Evolutionary conservation across 108 stramenopile genomes (phyloP).

Genomic region (Stephanodiscus minutulus): DNA sequence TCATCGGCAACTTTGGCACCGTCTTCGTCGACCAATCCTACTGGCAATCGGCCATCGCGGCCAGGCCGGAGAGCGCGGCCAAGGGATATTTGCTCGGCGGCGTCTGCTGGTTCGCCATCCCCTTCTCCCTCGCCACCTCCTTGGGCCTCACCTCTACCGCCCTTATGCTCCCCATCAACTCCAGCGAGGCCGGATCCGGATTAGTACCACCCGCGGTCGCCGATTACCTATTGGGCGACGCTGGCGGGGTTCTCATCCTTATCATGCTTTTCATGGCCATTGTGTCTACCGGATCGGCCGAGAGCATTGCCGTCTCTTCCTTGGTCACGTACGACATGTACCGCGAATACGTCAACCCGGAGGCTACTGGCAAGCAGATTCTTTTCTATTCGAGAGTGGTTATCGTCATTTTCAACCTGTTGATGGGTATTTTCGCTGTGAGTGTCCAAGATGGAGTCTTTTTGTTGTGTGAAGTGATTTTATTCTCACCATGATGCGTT

Average conservation of each 20-base stretch:
- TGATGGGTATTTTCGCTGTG: slow-evolving; percentile 77
- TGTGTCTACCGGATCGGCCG: slow-evolving; percentile 90
- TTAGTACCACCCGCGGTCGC: slow-evolving; percentile 95
- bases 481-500: background rate
- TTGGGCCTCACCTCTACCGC: slow-evolving; percentile 87
- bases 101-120: slow-evolving; percentile 92
- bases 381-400: slow-evolving; percentile 76
- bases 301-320: slow-evolving; percentile 91
- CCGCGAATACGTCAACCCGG: slow-evolving; percentile 88
- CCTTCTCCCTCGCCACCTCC: slow-evolving; percentile 91
- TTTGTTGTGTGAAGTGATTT: background rate
- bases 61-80: slow-evolving; percentile 75
- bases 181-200: slow-evolving; percentile 80
- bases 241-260: slow-evolving; percentile 76
- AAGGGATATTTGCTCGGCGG: slow-evolving; percentile 94
- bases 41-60: slow-evolving; percentile 96
- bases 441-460: background rate
- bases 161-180: slow-evolving; percentile 87
- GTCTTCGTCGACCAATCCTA: slow-evolving; percentile 94
- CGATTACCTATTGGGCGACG: slow-evolving; percentile 70
- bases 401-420: slow-evolving; percentile 80
- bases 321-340: slow-evolving; percentile 92
- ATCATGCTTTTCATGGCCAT: slow-evolving; percentile 97
- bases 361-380: slow-evolving; percentile 88
- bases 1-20: slow-evolving; percentile 95